Evolutionary conservation across 2,329 filamentous ascomycete genomes (phyloP), one percentile per base, ranked within the genome.

Genomic region (Talaromyces sp.): DNA sequence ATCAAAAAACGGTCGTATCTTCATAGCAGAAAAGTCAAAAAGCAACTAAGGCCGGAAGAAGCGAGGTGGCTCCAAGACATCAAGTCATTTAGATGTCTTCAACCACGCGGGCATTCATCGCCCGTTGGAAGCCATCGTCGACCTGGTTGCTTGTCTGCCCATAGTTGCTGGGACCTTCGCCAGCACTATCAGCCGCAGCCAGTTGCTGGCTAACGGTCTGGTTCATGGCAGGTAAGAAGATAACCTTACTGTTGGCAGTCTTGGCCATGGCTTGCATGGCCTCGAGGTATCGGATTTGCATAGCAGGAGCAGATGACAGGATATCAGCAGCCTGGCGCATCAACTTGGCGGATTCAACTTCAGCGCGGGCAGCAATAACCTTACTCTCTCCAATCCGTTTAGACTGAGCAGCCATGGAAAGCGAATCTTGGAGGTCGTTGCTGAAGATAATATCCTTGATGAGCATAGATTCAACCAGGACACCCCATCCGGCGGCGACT

Each of bases 221-320:
- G 72, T 82, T 83, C 36, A 79, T 74, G 8, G 80, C 85, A 1
- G 88, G 89, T 62, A 94, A 70, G 81, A 94, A 93, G 65, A 93
- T 92, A 66, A 94, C 88, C 77, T 95, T 95, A 75, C 81, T 84
- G 75, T 91, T 95, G 43, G 91, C 90, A 0, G 85, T 85, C 83
- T 97, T 97, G 65, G 94, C 94, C 93, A 99, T 99, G 37, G 90
- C 85, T 74, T 97, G 94, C 93, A 97, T 97, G 3, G 94, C 92
- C 78, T 99, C 94, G 62, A 99, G 88, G 75, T 97, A 97, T 62
- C 92, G 82, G 78, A 96, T 96, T 78, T 97, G 92, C 94, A 99
- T 99, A 64, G 94, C 94, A 2, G 94, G 94, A 0, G 93, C 93
- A 14, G 86, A 91, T 58, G 86, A 90, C 45, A 99, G 76, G 64